Percentiles rank a stretch among this genome's conserved stretches.
Conservation (phyloP, 805 yeast species). For the Ogataea pini region DNA sequence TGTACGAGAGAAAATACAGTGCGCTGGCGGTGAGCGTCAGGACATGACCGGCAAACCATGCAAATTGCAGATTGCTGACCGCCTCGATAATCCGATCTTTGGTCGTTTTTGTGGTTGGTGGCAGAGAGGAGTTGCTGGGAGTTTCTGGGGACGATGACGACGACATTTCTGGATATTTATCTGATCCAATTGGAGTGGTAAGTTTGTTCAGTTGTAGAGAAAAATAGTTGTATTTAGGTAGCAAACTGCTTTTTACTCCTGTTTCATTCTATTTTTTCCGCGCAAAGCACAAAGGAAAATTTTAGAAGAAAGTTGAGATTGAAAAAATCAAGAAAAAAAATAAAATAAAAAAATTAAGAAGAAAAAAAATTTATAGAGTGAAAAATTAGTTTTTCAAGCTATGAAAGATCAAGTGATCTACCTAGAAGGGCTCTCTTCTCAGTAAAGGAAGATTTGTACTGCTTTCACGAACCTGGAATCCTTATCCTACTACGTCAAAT, state of each 20-base stretch:
- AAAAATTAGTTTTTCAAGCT: background rate
- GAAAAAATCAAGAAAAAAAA: background rate
- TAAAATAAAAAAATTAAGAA: background rate
- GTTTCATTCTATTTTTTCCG: slow-evolving; percentile 5
- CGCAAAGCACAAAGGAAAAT: slow-evolving; percentile 2
- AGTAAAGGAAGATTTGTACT: background rate
- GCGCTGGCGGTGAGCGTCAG: slow-evolving; percentile 44
- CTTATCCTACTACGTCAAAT: background rate
- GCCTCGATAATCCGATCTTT: slow-evolving; percentile 17
- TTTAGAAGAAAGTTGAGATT: background rate
- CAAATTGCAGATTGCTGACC: slow-evolving; percentile 58
- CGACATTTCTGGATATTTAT: slow-evolving; percentile 6
- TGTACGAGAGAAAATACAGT: slow-evolving; percentile 39
- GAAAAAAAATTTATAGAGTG: background rate
- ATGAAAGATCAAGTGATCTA: too few relatives aligned
- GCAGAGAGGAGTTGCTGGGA: slow-evolving; percentile 3
- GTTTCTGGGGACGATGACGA: slow-evolving; percentile 10
- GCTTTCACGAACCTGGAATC: too few relatives aligned
- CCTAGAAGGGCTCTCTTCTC: background rate
- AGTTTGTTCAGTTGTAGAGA: background rate
- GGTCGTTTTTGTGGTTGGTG: slow-evolving; percentile 7
- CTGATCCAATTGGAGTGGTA: background rate
- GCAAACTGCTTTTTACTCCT: slow-evolving; percentile 1
- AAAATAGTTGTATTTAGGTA: background rate
- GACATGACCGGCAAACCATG: slow-evolving; percentile 73